Evolutionary conservation across 176 grass and related monocot genomes (phyloP).

Genomic region (Miscanthus lutarioriparius): DNA sequence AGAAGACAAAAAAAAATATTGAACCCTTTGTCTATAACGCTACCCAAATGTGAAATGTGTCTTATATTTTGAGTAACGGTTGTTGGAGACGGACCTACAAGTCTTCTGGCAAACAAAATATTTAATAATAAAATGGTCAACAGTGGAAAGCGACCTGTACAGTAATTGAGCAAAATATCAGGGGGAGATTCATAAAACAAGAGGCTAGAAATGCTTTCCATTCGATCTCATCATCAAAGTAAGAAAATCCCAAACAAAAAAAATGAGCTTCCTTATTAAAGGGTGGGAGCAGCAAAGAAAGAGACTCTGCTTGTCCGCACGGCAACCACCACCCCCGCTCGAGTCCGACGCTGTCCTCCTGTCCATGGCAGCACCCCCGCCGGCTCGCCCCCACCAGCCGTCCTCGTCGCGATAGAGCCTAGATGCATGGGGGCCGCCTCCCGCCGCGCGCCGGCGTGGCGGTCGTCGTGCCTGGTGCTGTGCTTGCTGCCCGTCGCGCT

Average conservation of each 20-base stretch:
- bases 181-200: background rate
- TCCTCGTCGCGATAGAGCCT: background rate
- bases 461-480: slow-evolving; percentile 34
- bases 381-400: background rate
- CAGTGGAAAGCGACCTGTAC: background rate
- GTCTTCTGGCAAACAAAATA: background rate
- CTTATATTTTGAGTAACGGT: no score
- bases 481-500: slow-evolving; percentile 50
- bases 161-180: slow-evolving; percentile 9
- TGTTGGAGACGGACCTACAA: no score
- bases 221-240: background rate
- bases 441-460: slow-evolving; percentile 1
- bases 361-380: slow-evolving; percentile 23
- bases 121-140: background rate
- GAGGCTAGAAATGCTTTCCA: slow-evolving; percentile 6
- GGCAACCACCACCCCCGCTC: background rate
- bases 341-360: background rate
- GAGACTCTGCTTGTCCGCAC: background rate
- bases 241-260: background rate
- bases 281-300: background rate
- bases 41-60: no score
- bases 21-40: no score
- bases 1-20: no score
- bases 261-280: background rate
- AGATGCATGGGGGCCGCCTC: slow-evolving; percentile 27